Percentiles rank a stretch among this genome's conserved stretches.
phyloP scores from a whole-genome alignment of 768 basidiomycete species.

The Russula olivacea region DNA sequence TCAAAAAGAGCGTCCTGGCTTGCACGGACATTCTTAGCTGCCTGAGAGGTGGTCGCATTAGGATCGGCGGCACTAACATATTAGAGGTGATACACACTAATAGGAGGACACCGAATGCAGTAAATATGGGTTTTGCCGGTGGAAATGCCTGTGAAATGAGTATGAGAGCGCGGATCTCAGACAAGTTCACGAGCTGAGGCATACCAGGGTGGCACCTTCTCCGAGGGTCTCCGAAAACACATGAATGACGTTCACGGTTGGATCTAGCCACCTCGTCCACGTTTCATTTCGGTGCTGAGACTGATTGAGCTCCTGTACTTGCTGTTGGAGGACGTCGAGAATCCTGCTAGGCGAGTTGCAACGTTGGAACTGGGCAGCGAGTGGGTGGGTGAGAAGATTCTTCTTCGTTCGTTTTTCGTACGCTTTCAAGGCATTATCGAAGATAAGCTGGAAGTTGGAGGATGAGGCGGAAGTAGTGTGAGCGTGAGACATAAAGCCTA shows the following conservation, averaged over 20 bases:
- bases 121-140: not conserved
- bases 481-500: not conserved
- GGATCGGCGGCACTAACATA: not conserved
- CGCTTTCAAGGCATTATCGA: not conserved
- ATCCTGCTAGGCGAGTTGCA: not conserved
- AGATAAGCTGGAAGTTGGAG: not conserved
- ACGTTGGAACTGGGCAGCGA: not conserved
- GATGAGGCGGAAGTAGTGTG: not conserved
- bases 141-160: not conserved
- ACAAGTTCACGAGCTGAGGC: too few relatives aligned
- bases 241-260: not conserved
- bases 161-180: not conserved
- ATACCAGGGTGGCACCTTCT: not conserved
- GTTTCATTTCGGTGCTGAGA: not conserved
- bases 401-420: not conserved
- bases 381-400: not conserved
- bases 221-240: not conserved
- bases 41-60: not conserved
- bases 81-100: not conserved
- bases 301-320: not conserved
- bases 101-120: not conserved
- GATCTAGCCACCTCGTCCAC: not conserved
- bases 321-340: not conserved
- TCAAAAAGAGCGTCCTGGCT: not conserved
- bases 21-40: not conserved